phyloP scores from a whole-genome alignment of 345 rosid species.

The Ceriops zippeliana region DNA sequence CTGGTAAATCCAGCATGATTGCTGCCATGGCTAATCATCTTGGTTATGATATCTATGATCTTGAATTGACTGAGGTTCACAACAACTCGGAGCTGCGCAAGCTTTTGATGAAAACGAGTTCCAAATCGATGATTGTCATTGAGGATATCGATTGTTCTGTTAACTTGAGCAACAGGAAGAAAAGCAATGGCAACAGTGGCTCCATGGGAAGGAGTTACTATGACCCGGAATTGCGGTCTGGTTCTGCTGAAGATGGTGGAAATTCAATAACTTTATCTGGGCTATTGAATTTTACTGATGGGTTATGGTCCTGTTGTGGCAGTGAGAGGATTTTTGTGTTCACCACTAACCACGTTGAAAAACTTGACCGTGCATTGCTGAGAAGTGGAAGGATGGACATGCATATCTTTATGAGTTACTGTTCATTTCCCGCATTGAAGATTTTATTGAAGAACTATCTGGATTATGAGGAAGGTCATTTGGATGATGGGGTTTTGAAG shows the following conservation, averaged over 20 bases:
- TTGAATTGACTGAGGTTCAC: constrained; percentile 91
- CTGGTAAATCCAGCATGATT: constrained; percentile 95
- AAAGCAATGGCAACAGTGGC: constrained; percentile 15
- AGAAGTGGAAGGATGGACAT: constrained; percentile 96
- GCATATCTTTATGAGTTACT: constrained; percentile 83
- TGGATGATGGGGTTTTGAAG: constrained; percentile 28
- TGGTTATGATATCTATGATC: constrained; percentile 88
- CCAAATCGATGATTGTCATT: constrained; percentile 85
- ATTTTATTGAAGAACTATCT: constrained; percentile 67
- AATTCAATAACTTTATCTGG: constrained; percentile 83
- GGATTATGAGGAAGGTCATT: constrained; percentile 38
- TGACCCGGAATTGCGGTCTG: constrained; percentile 47
- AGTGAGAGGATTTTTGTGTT: constrained; percentile 94
- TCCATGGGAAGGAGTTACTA: constrained; percentile 23
- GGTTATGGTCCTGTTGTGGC: constrained; percentile 97
- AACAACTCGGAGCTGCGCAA: constrained; percentile 83
- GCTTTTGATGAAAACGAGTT: constrained; percentile 80
- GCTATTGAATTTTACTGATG: constrained; percentile 87
- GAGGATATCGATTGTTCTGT: constrained; percentile 93
- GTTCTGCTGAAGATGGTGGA: constrained; percentile 42
- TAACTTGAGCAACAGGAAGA: constrained; percentile 63
- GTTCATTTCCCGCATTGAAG: constrained; percentile 65
- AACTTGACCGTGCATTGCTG: constrained; percentile 86
- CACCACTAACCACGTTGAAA: constrained; percentile 88
- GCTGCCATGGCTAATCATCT: constrained; percentile 96